A percentile compares a stretch with the other conserved stretches of the same genome.
These are phyloP conservation scores for Friedmanniomyces simplex DNA, from an alignment of 495 filamentous ascomycete species.

Conservation along the genomic window DNA sequence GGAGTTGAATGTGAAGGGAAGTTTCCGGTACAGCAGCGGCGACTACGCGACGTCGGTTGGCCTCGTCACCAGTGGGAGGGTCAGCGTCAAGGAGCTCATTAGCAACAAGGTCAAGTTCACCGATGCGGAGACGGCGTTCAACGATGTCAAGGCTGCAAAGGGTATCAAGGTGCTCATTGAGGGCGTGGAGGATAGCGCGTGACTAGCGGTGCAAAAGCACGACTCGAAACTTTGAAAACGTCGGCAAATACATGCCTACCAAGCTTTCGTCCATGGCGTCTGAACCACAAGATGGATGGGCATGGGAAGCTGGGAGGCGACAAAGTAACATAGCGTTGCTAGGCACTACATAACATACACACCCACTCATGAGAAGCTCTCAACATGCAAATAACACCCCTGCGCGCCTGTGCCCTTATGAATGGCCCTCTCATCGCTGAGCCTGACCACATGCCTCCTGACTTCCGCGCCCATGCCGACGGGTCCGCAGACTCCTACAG, in stretches of 20 bases:
- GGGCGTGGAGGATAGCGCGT: conserved; percentile 33
- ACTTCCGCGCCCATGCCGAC: conserved; percentile 52
- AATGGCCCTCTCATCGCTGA: conserved; percentile 77
- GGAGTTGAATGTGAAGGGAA: conserved; percentile 70
- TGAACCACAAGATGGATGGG: too few species aligned
- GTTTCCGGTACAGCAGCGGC: conserved; percentile 71
- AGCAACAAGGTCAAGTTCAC: conserved; percentile 59
- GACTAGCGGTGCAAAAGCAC: neutral
- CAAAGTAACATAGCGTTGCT: too few species aligned
- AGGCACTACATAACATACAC: neutral
- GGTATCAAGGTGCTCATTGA: conserved; percentile 80
- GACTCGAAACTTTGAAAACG: neutral
- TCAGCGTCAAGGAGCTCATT: conserved; percentile 63
- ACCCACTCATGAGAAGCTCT: conserved; percentile 27
- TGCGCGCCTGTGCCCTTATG: conserved; percentile 86
- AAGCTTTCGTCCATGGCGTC: too few species aligned
- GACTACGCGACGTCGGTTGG: conserved; percentile 72
- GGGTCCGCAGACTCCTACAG: conserved; percentile 73
- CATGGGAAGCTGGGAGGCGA: too few species aligned
- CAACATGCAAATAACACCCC: conserved; percentile 49
- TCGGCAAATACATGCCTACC: too few species aligned
- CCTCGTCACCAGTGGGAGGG: conserved; percentile 49
- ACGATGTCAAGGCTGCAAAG: conserved; percentile 62
- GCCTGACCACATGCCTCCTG: conserved; percentile 51
- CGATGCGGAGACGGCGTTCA: conserved; percentile 66